These are phyloP conservation scores for Musa itinerans DNA, from an alignment of 176 grass and related monocot genomes.

Conservation along the genomic window DNA sequence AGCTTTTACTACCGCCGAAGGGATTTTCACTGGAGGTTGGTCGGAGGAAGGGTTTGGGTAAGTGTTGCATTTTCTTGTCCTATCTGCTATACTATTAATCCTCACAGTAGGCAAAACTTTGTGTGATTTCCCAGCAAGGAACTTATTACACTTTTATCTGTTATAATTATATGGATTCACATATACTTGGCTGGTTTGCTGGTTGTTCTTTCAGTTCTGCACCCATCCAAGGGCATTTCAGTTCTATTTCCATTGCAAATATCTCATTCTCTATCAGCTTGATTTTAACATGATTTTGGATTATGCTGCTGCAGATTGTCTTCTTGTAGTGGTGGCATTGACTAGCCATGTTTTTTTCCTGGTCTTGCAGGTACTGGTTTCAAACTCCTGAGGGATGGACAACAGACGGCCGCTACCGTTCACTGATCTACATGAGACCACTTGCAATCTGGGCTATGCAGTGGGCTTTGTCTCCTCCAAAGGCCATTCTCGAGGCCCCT, in stretches of 20 bases:
- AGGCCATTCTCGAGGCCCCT: slow-evolving; percentile 48
- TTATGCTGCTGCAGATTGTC: too few species aligned
- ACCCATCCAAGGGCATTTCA: background rate
- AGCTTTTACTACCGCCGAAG: slow-evolving; percentile 76
- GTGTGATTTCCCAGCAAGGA: background rate
- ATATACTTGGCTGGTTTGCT: too few species aligned
- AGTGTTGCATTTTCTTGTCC: background rate
- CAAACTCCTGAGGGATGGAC: slow-evolving; percentile 96
- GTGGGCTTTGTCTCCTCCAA: slow-evolving; percentile 50
- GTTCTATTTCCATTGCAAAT: background rate
- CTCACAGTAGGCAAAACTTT: too few species aligned
- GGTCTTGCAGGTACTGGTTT: slow-evolving; percentile 64
- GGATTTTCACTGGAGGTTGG: slow-evolving; percentile 78
- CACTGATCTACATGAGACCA: slow-evolving; percentile 87
- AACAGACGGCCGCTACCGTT: slow-evolving; percentile 70
- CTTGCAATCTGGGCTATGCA: slow-evolving; percentile 96
- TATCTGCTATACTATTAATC: too few species aligned
- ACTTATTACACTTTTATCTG: background rate
- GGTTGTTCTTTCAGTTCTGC: background rate
- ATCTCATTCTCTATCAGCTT: background rate
- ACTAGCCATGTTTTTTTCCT: background rate
- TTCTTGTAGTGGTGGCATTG: background rate
- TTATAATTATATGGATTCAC: slow-evolving; percentile 1
- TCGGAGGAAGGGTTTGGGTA: slow-evolving; percentile 94
- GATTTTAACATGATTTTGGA: background rate